Base-by-base conservation (phyloP, 345 rosid species). In the Hypericum perforatum region DNA sequence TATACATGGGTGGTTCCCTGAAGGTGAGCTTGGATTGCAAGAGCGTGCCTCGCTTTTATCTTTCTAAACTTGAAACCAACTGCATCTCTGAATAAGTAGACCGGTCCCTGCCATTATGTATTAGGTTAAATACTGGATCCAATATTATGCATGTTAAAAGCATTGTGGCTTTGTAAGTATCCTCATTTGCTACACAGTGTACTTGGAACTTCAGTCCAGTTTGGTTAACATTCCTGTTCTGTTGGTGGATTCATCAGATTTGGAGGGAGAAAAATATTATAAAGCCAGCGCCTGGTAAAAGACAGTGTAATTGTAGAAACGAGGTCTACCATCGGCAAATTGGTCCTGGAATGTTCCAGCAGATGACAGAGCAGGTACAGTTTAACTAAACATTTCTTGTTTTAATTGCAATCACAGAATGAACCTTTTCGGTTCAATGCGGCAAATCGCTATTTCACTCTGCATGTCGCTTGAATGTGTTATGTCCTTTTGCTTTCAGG, bases 331-430 rank as follows among this genome's bases (percentile, higher is more conserved):
- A 89, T 74, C 82, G 74, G 74, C 99, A 94, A 78, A 84, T 94
- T 68, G 99, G 97, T 71, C 99, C 99, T 5, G 97, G 99, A 57
- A 94, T 94, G 97, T 94, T 86, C 74, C 99, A 94, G 64, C 99
- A 94, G 73, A 94, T 89, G 97, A 89, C 97, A 14, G 95, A 94
- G 61, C 84, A 84, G 97, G 99, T 87, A 66, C 39, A 10, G 0
- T 6, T 12, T 52, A 1, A 41, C 46, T 39, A 37, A 15, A 15
- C 8, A 54, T 37, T 52, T 41, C 38, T 52, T 32, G 5, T 15
- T 16, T 45, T 12, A 41, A 16, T 14, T 32, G 2, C 39, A 37
- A 15, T 45, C 29, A 11, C 3, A 41, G 53, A 9, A 37, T 46
- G 32, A 41, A 43, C 41, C 40, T 32, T 37, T 38, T 50, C 32